Percentiles rank a stretch among this genome's conserved stretches.
These are phyloP conservation scores for Phytophthora tubulina DNA, from an alignment of 352 stramenopile species.

Conservation along the genomic window DNA sequence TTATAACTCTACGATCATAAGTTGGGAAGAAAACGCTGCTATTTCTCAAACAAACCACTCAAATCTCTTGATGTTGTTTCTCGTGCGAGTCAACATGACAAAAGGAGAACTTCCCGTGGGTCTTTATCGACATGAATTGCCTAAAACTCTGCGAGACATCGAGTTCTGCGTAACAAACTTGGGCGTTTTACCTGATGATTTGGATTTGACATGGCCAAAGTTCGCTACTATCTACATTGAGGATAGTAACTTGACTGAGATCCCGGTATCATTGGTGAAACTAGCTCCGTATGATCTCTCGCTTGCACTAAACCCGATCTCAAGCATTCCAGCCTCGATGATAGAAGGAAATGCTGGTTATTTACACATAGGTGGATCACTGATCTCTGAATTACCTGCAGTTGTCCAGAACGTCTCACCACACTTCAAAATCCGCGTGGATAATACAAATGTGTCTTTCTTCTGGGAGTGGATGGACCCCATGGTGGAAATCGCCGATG, in stretches of 20 bases:
- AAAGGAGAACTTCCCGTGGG: slow-evolving; percentile 4
- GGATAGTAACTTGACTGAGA: slow-evolving; percentile 18
- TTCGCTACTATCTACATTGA: slow-evolving; percentile 38
- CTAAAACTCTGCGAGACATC: slow-evolving; percentile 32
- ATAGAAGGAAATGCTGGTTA: slow-evolving; percentile 31
- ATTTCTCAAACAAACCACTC: slow-evolving; percentile 39
- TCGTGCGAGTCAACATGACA: slow-evolving; percentile 28
- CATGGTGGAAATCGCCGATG: slow-evolving; percentile 13
- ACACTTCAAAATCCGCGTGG: slow-evolving; percentile 23
- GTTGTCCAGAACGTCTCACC: slow-evolving; percentile 22
- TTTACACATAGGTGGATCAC: slow-evolving; percentile 26
- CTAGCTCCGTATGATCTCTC: slow-evolving; percentile 34
- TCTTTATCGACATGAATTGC: slow-evolving; percentile 20
- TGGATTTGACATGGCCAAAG: slow-evolving; percentile 54
- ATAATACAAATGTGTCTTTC: slow-evolving; percentile 34
- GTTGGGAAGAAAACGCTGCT: slow-evolving; percentile 38
- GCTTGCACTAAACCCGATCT: slow-evolving; percentile 32
- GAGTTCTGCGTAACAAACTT: slow-evolving; percentile 52
- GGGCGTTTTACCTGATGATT: slow-evolving; percentile 41
- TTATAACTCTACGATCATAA: slow-evolving; percentile 54
- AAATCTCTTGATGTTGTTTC: slow-evolving; percentile 37
- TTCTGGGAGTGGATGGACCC: slow-evolving; percentile 43
- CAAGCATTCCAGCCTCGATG: slow-evolving; percentile 20
- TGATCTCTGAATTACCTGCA: slow-evolving; percentile 27
- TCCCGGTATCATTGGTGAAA: slow-evolving; percentile 21